Percentiles rank a stretch among this genome's conserved stretches.
These are phyloP conservation scores for Dothideomycetes sp. DNA, from an alignment of 2,329 filamentous ascomycete species.

Conservation along the genomic window DNA sequence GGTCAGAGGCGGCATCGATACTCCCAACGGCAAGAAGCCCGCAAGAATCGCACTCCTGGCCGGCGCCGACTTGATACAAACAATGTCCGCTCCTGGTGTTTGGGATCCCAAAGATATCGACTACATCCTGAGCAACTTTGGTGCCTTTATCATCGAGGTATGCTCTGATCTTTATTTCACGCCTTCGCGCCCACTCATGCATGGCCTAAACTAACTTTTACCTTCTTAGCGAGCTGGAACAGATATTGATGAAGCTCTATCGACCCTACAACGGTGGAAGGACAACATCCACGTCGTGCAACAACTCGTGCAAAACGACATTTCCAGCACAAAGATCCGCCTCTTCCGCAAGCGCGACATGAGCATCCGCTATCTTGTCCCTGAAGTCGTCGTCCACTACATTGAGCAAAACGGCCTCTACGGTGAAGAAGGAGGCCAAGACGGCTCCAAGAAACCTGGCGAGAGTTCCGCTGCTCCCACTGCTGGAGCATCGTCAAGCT, in stretches of 20 bases:
- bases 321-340: constrained; percentile 73
- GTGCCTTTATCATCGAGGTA: constrained; percentile 61
- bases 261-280: constrained; percentile 70
- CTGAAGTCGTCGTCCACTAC: constrained; percentile 57
- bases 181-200: not conserved
- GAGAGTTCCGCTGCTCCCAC: constrained; percentile 17
- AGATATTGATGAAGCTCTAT: constrained; percentile 77
- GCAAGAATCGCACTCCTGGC: constrained; percentile 73
- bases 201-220: constrained; percentile 49
- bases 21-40: constrained; percentile 54
- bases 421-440: constrained; percentile 22
- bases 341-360: constrained; percentile 69
- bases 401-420: constrained; percentile 26
- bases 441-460: constrained; percentile 18
- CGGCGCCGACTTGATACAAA: constrained; percentile 47
- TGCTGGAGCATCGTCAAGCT: not conserved
- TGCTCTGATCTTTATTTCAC: constrained; percentile 6
- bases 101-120: constrained; percentile 81
- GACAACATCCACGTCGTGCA: constrained; percentile 82
- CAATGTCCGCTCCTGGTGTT: constrained; percentile 45
- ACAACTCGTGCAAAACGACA: constrained; percentile 77
- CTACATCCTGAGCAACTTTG: constrained; percentile 75
- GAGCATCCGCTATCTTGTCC: constrained; percentile 69
- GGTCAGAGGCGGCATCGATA: constrained; percentile 61
- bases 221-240: constrained; percentile 78